Conservation (phyloP, 2,329 filamentous ascomycete genomes). For the Aspergillus terreus region DNA sequence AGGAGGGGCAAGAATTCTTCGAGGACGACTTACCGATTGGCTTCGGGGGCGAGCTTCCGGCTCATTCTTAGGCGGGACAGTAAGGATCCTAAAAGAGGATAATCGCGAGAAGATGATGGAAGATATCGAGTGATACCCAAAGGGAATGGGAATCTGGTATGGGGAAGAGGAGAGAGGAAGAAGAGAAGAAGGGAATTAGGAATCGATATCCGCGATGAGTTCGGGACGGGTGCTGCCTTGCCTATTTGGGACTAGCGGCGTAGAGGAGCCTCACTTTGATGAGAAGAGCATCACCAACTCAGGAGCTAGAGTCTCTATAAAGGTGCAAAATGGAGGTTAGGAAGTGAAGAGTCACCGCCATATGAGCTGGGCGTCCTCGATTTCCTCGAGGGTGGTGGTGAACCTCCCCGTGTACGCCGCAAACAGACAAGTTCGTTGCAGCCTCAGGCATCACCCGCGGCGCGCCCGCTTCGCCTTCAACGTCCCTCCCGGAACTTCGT, state of each 20-base stretch:
- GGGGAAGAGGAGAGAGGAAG: conserved; percentile 5
- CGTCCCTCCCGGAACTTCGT: conserved; percentile 2
- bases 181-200: conserved; percentile 13
- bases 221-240: conserved; percentile 19
- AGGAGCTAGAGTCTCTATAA: not conserved
- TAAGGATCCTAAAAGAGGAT: conserved; percentile 12
- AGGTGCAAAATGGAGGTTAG: not conserved
- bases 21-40: conserved; percentile 74
- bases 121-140: conserved; percentile 21
- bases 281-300: not conserved
- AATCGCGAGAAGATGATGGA: conserved; percentile 6
- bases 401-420: conserved; percentile 7
- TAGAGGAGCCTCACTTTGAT: conserved; percentile 18
- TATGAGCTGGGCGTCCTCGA: not conserved
- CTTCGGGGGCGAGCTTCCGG: conserved; percentile 93
- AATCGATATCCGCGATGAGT: conserved; percentile 22
- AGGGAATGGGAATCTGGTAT: conserved; percentile 10
- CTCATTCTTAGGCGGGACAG: conserved; percentile 36
- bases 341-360: not conserved
- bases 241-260: conserved; percentile 19
- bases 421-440: conserved; percentile 10
- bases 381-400: not conserved
- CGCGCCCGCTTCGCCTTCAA: conserved; percentile 3
- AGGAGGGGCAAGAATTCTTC: conserved; percentile 25
- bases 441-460: conserved; percentile 7